Percentiles rank a stretch among this genome's conserved stretches.
Conservation (phyloP, 169 alveolate genomes). For the Eimeria sp. region DNA sequence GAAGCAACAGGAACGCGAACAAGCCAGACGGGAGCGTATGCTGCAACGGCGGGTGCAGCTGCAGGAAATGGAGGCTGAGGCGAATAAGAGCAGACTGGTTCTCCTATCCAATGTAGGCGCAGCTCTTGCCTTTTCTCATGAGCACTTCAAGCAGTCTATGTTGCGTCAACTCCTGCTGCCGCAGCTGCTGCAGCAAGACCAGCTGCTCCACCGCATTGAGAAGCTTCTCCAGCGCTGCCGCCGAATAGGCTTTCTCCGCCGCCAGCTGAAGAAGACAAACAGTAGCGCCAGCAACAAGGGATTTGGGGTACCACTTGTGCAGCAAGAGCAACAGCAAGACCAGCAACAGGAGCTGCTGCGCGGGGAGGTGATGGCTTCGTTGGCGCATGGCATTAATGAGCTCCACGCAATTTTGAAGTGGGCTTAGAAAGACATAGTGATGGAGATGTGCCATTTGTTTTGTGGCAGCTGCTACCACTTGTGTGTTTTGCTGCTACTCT, state of each 20-base stretch:
- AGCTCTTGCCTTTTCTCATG: slow-evolving; percentile 1
- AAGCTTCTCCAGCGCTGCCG: slow-evolving; percentile 71
- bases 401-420: slow-evolving; percentile 2
- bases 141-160: slow-evolving; percentile 28
- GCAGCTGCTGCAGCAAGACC: slow-evolving; percentile 62
- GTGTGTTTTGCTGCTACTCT: neutral
- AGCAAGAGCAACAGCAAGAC: slow-evolving; percentile 26
- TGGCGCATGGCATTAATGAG: slow-evolving; percentile 14
- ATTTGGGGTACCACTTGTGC: neutral
- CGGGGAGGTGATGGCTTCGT: slow-evolving; percentile 26
- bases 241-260: slow-evolving; percentile 54
- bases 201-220: slow-evolving; percentile 50
- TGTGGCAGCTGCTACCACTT: neutral
- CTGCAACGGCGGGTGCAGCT: slow-evolving; percentile 65
- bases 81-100: neutral
- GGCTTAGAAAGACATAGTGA: neutral
- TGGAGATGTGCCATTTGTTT: neutral
- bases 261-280: slow-evolving; percentile 39
- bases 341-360: slow-evolving; percentile 34
- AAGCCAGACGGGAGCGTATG: slow-evolving; percentile 4
- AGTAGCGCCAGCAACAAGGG: neutral
- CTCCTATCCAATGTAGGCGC: neutral
- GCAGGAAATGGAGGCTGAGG: slow-evolving; percentile 48
- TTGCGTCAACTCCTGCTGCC: slow-evolving; percentile 75
- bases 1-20: slow-evolving; percentile 50